phyloP scores from a whole-genome alignment of 192 early-diverging fungal genomes.

The Linnemannia elongata region DNA sequence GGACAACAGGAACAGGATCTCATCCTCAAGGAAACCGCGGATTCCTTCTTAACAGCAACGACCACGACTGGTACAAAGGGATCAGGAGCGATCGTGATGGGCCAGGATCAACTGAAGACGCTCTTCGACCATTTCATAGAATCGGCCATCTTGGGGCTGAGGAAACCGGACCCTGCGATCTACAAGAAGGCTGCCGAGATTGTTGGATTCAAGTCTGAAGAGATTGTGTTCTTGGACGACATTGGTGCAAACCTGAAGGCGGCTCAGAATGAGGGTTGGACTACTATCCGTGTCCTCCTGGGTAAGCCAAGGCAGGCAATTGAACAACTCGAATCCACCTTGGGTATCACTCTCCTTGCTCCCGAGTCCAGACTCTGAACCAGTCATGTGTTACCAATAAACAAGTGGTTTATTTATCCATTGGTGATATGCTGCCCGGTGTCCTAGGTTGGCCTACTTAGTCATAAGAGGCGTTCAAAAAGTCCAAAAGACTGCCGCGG shows the following conservation, averaged over 20 bases:
- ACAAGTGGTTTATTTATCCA: not conserved
- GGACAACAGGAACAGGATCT: slow-evolving; percentile 34
- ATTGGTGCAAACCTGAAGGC: slow-evolving; percentile 82
- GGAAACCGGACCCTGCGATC: slow-evolving; percentile 85
- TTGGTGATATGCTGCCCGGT: not conserved
- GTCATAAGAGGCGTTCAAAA: slow-evolving; percentile 47
- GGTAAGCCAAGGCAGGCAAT: slow-evolving; percentile 66
- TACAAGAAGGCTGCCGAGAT: slow-evolving; percentile 80
- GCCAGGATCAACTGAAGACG: slow-evolving; percentile 53
- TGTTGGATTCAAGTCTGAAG: slow-evolving; percentile 73
- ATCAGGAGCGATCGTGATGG: slow-evolving; percentile 43
- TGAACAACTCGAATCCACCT: slow-evolving; percentile 58
- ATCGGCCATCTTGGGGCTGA: slow-evolving; percentile 78
- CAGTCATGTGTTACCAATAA: not conserved
- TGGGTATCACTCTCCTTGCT: slow-evolving; percentile 41
- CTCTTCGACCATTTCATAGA: slow-evolving; percentile 85
- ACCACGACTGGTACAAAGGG: not conserved
- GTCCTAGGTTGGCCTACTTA: not conserved
- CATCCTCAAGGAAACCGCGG: slow-evolving; percentile 43
- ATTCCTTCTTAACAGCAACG: not conserved
- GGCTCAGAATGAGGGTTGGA: slow-evolving; percentile 79
- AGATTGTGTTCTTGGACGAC: slow-evolving; percentile 89
- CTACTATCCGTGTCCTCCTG: slow-evolving; percentile 72
- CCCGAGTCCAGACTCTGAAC: slow-evolving; percentile 19
- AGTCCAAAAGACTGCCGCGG: slow-evolving; percentile 45